Base-by-base conservation (phyloP, 2,329 filamentous ascomycete genomes). In the Raffaelea ambrosiae region DNA sequence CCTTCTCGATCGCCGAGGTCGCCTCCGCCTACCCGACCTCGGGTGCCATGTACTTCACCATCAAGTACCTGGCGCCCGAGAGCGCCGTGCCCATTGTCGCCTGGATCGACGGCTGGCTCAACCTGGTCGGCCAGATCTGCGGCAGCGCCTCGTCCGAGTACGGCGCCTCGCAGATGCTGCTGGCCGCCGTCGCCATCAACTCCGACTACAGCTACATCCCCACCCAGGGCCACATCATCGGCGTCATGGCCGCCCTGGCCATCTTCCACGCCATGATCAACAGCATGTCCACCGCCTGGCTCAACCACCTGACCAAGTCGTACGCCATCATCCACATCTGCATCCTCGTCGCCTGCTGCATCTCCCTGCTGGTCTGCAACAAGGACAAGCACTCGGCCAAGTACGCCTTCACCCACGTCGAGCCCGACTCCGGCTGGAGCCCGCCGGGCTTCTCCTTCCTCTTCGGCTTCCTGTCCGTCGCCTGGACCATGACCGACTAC, bases 401-500 rank as follows among this genome's bases (percentile, higher is more conserved):
- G 19, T 79, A 77, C 53, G 76, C 75, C 35, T 80, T 79, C 57
- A 78, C 75, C 8, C 56, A 77, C 45, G 66, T 78, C 44, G 65
- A 72, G 40, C 65, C 72, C 2, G 61, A 60, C 21, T 75, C 71
- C 1, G 76, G 76, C 33, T 81, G 76, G 76, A 64, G 56, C 1
- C 75, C 75, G 0, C 61, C 67, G 3, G 76, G 75, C 20, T 79
- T 73, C 59, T 73, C 72, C 3, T 79, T 76, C 57, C 57, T 79
- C n/a, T 79, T 80, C 50, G 76, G 76, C n/a, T 79, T 78, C 57
- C 62, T 81, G 22, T 75, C 72, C 2, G 76, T 77, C 35, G 71
- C 70, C 19, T 81, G 76, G 76, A 79, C 74, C 47, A 79, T 80
- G 75, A 79, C 74, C 74, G 58, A 62, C 48, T 60, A 58, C 43